Evolutionary conservation across 192 early-diverging fungal species (phyloP), one percentile per base, ranked within the genome.

Genomic region (Kappamyces sp.): DNA sequence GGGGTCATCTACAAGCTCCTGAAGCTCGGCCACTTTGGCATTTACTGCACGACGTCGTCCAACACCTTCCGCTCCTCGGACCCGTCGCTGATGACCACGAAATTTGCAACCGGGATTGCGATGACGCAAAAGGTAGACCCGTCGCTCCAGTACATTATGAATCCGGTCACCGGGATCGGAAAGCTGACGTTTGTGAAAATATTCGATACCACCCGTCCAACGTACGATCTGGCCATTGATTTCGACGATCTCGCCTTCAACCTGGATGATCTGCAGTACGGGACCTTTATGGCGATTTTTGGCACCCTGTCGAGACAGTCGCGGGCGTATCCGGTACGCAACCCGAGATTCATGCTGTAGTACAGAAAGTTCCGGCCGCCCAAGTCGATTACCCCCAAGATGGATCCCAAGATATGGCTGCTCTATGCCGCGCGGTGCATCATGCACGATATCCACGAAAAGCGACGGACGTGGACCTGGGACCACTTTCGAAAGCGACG

Each of bases 161-260:
- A 86, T 66, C 96, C 96, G 1, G 91, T 98, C 0, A 90, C 89
- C 12, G 96, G 94, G 2, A 76, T 77, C 37, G 96, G 93, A 32
- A 79, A 84, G 77, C 67, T 92, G 29, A 80, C 75, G 3, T 68
- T 91, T 62, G 85, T 86, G 71, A 96, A 94, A 64, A 59, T 72
- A 1, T 81, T 76, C 45, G 78, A 78, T 46, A 68, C 65, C 22
- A 72, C 66, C 31, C 69, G 75, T 29, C 55, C 88, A 0, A 85
- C 84, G 61, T 78, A 75, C 2, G 76, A 76, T 46, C 81, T 81
- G 5, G 80, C 75, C 29, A 74, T 94, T 14, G 70, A 89, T 60
- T 97, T 97, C 74, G 89, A 94, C 68, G 88, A 93, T 67, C 72
- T 97, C 15, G 92, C 86, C 0, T 97, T 98, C 66, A 83, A 88